Conservation (phyloP, 208 protist species). For the Crithidia mellificae region DNA sequence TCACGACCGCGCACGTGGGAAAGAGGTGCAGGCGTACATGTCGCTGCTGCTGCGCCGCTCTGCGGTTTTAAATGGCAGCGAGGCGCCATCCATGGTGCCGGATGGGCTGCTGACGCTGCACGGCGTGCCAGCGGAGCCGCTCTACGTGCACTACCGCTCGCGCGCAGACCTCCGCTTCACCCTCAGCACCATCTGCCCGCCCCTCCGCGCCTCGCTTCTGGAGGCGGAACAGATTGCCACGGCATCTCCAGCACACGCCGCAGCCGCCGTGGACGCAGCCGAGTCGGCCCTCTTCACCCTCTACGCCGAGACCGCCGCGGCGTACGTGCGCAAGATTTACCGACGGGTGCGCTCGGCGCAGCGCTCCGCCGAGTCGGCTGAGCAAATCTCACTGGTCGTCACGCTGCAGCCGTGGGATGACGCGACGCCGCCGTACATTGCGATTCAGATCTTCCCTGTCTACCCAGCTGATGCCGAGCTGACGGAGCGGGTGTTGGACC, state of each 20-base stretch:
- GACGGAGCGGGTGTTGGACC: slow-evolving; percentile 10
- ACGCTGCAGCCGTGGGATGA: slow-evolving; percentile 15
- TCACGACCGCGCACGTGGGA: slow-evolving; percentile 10
- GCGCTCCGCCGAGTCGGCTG: not conserved
- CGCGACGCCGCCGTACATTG: slow-evolving; percentile 6
- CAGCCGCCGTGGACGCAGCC: slow-evolving; percentile 5
- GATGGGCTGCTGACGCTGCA: slow-evolving; percentile 51
- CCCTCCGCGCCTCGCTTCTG: slow-evolving; percentile 3
- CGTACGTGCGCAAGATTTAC: slow-evolving; percentile 21
- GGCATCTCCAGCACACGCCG: not conserved
- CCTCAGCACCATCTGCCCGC: slow-evolving; percentile 15
- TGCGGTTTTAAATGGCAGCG: not conserved
- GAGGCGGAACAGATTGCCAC: not conserved
- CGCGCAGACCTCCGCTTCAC: slow-evolving; percentile 50
- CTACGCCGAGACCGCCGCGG: slow-evolving; percentile 8
- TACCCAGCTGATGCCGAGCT: slow-evolving; percentile 5
- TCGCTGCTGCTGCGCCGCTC: slow-evolving; percentile 41
- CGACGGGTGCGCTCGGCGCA: slow-evolving; percentile 13
- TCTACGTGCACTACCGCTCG: slow-evolving; percentile 53
- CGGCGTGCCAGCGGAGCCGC: slow-evolving; percentile 36
- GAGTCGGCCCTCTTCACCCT: slow-evolving; percentile 17
- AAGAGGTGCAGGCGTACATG: slow-evolving; percentile 38
- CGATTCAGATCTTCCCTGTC: slow-evolving; percentile 31
- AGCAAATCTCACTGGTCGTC: slow-evolving; percentile 20
- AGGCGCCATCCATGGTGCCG: slow-evolving; percentile 11